These are phyloP conservation scores for Saccharomyces mikatae DNA, from an alignment of 805 yeast species.

Conservation along the genomic window DNA sequence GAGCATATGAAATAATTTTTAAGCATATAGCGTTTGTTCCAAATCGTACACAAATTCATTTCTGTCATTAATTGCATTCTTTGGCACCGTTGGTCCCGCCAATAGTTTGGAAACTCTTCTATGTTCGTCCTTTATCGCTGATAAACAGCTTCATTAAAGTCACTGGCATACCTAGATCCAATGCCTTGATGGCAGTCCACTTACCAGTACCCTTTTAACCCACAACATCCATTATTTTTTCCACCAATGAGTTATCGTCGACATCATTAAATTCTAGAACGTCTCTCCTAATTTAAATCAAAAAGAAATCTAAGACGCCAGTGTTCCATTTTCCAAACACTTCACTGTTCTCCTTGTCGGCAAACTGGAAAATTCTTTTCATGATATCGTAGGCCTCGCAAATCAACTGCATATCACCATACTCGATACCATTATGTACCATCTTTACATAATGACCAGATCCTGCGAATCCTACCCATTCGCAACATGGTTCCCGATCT, in stretches of 20 bases:
- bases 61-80: conserved; percentile 63
- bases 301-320: conserved; percentile 95
- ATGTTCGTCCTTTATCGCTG: conserved; percentile 90
- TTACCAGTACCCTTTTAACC: conserved; percentile 99
- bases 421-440: conserved; percentile 99
- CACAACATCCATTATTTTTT: conserved; percentile 92
- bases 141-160: conserved; percentile 96
- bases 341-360: conserved; percentile 86
- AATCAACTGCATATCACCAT: conserved; percentile 99
- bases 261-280: conserved; percentile 81
- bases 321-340: conserved; percentile 91
- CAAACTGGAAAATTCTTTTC: conserved; percentile 87
- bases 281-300: conserved; percentile 94
- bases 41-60: conserved; percentile 80
- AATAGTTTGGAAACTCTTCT: conserved; percentile 69
- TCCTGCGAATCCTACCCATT: conserved; percentile 99
- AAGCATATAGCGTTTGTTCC: conserved; percentile 97
- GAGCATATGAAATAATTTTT: conserved; percentile 96
- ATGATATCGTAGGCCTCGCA: conserved; percentile 95
- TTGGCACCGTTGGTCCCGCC: conserved; percentile 67
- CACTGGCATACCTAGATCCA: conserved; percentile 97
- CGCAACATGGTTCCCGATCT: conserved; percentile 99
- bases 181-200: conserved; percentile 98
- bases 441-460: conserved; percentile 98
- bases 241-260: conserved; percentile 88